Evolutionary conservation across 2,329 filamentous ascomycete species (phyloP), one percentile per base, ranked within the genome.

Genomic region (Amauroascus verrucosus): DNA sequence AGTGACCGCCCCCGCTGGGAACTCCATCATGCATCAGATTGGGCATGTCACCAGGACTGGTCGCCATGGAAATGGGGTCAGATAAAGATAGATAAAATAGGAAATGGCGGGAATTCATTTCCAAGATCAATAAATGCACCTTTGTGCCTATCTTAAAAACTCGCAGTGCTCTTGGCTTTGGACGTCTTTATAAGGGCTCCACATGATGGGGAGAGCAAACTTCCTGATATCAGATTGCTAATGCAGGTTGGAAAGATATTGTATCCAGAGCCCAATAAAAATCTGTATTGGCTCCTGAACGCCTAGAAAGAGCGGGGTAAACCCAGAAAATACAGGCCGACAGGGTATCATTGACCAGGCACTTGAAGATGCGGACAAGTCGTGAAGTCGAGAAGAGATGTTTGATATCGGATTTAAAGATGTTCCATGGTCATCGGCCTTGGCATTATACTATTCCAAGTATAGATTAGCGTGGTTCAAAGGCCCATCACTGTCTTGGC

Each of bases 1-100:
- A 43, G 70, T 72, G 58, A 65, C 66, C 54, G 67, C 67, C 56
- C 63, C 65, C 58, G 66, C 67, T 56, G 70, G 70, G 62, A 72
- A 72, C 59, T 72, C 70, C 70, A 72, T 72, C n/a, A 53, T 57
- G 53, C 35, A 24, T 46, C 30, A 53, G 50, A 45, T 30, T 40
- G 32, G 52, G 38, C 32, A 20, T 48, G 35, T 48, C 51, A 41
- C 51, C n/a, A 41, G 16, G 9, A 41, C 6, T 53, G 45, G 33
- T 26, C 43, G 43, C 51, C 51, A 53, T 53, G 45, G 51, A 53
- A 48, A 53, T 33, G 16, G 30, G 20, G 16, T 48, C 33, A 26
- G 11, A 53, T 41, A 43, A 43, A 43, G 51, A 18, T 35, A 48
- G 13, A 44, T n/a, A 44, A n/a, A 35, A 30, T 37, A 32, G 32